These are phyloP conservation scores for Paraconiothyrium sp. DNA, from an alignment of 2,329 filamentous ascomycete species.

Conservation along the genomic window DNA sequence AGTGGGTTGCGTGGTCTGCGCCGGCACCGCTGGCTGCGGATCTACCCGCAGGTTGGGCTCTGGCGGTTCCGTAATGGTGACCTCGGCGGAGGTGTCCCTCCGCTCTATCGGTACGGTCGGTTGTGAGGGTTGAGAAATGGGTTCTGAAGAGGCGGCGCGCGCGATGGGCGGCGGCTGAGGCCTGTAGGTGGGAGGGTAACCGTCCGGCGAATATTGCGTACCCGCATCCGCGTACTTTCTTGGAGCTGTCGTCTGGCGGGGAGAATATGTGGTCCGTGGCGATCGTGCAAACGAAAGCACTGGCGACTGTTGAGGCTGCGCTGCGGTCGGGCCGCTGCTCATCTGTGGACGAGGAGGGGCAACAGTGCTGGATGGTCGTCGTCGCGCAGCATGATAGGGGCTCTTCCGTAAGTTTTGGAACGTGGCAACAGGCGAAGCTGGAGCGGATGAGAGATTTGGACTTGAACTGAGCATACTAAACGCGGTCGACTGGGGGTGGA, in stretches of 20 bases:
- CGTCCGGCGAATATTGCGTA: conserved; percentile 65
- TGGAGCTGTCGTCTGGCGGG: conserved; percentile 5
- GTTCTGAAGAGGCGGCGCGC: conserved; percentile 15
- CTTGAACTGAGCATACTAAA: conserved; percentile 45
- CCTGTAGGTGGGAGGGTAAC: conserved; percentile 55
- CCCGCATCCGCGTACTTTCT: conserved; percentile 58
- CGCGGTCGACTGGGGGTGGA: neutral
- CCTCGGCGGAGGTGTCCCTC: conserved; percentile 45
- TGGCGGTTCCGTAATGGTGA: conserved; percentile 45
- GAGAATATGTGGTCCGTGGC: conserved; percentile 34
- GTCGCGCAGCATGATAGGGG: conserved; percentile 43
- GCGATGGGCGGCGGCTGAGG: conserved; percentile 23
- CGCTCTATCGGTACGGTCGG: conserved; percentile 35
- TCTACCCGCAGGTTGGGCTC: conserved; percentile 48
- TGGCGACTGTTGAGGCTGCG: conserved; percentile 36
- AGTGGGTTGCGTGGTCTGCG: conserved; percentile 28
- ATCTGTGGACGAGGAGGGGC: conserved; percentile 48
- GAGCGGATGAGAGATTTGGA: conserved; percentile 47
- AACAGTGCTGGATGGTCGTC: conserved; percentile 41
- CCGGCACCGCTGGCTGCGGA: conserved; percentile 38
- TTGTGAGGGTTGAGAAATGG: conserved; percentile 22
- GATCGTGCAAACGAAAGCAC: conserved; percentile 33
- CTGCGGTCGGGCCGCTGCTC: conserved; percentile 35
- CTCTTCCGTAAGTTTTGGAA: conserved; percentile 42
- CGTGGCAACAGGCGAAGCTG: conserved; percentile 46